Evolutionary conservation across 345 rosid genomes (phyloP).

Genomic region (Hevea brasiliensis): DNA sequence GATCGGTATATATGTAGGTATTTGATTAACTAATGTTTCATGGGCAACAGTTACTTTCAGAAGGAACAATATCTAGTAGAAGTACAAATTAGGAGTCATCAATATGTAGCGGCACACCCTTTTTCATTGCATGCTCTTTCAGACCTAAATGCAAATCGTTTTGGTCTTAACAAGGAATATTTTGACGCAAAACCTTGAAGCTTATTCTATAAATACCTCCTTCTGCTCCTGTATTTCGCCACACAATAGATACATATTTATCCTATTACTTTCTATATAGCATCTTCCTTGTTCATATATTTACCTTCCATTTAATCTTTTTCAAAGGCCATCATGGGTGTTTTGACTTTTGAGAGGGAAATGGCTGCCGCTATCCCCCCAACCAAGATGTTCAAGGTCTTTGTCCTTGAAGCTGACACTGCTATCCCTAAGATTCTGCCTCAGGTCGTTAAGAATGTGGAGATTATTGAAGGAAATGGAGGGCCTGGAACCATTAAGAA

Average conservation of each 20-base stretch:
- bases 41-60: too few relatives aligned
- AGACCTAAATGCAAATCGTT: not conserved
- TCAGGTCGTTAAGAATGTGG: conserved; percentile 26
- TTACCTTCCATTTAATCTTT: not conserved
- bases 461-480: not conserved
- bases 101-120: too few relatives aligned
- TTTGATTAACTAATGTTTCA: too few relatives aligned
- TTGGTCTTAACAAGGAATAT: too few relatives aligned
- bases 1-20: too few relatives aligned
- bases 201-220: not conserved
- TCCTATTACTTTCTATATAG: too few relatives aligned
- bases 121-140: not conserved
- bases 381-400: conserved; percentile 14
- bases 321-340: not conserved
- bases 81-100: too few relatives aligned
- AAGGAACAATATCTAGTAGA: too few relatives aligned
- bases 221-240: not conserved
- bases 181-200: too few relatives aligned
- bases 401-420: conserved; percentile 1
- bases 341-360: conserved; percentile 1
- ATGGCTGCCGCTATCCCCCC: not conserved
- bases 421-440: conserved; percentile 29
- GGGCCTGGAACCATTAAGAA: not conserved
- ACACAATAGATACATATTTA: not conserved
- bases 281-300: not conserved